phyloP scores from a whole-genome alignment of 345 rosid genomes.

The Ricinus communis region DNA sequence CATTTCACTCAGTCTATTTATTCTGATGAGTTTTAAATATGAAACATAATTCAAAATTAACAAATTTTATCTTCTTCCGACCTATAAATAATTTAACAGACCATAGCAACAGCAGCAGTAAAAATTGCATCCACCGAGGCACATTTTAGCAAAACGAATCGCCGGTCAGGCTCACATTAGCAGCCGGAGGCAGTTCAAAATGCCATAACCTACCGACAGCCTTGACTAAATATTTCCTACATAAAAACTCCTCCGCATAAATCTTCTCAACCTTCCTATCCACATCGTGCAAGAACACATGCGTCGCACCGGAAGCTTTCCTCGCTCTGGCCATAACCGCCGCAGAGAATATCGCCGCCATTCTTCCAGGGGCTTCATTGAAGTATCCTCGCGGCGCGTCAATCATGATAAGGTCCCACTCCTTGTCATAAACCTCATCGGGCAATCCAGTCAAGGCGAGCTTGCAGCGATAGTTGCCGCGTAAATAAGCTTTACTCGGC shows the following conservation, averaged over 20 bases:
- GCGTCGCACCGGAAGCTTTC: conserved; percentile 66
- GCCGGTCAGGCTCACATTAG: conserved; percentile 29
- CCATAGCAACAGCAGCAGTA: not conserved
- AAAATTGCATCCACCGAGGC: not conserved
- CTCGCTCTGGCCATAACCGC: conserved; percentile 73
- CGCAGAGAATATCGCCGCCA: conserved; percentile 82
- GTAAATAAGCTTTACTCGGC: conserved; percentile 49
- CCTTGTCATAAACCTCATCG: conserved; percentile 70
- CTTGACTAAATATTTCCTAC: conserved; percentile 50
- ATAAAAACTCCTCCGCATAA: conserved; percentile 63
- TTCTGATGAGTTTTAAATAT: no score
- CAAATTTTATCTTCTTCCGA: no score
- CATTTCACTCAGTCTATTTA: no score
- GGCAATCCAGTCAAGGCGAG: conserved; percentile 66
- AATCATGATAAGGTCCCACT: conserved; percentile 89
- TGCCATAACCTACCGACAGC: conserved; percentile 65
- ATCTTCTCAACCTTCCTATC: conserved; percentile 64
- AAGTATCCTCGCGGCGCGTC: conserved; percentile 82
- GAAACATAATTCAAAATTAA: no score
- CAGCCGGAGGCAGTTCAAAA: conserved; percentile 63
- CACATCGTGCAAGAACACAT: conserved; percentile 67
- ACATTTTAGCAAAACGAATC: conserved; percentile 54
- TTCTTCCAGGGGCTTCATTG: conserved; percentile 67
- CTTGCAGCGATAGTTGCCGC: conserved; percentile 56
- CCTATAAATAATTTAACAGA: no score